A percentile compares a stretch with the other conserved stretches of the same genome.
These are phyloP conservation scores for Hypholoma fasciculare DNA, from an alignment of 768 basidiomycete species.

Conservation along the genomic window DNA sequence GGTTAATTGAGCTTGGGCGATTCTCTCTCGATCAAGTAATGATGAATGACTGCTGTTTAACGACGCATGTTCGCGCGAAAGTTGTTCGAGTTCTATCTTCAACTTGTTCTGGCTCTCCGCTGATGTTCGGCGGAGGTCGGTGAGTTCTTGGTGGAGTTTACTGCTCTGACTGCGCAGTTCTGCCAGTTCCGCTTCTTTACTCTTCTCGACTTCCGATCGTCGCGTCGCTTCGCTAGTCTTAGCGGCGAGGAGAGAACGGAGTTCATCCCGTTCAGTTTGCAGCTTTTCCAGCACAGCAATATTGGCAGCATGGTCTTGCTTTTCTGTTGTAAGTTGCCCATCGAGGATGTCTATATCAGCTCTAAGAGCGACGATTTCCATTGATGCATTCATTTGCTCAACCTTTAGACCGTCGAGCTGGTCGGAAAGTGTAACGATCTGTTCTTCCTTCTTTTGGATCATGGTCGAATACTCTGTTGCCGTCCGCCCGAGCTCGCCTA, in stretches of 20 bases:
- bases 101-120: constrained; percentile 72
- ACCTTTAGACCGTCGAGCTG: constrained; percentile 55
- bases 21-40: constrained; percentile 60
- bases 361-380: constrained; percentile 69
- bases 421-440: constrained; percentile 52
- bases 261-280: constrained; percentile 82
- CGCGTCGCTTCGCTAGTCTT: constrained; percentile 87
- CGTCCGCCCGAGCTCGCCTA: constrained; percentile 75
- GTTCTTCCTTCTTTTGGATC: constrained; percentile 77
- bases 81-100: constrained; percentile 71
- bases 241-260: constrained; percentile 80
- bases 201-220: constrained; percentile 80
- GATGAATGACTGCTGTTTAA: constrained; percentile 63
- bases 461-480: constrained; percentile 73
- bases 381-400: constrained; percentile 53
- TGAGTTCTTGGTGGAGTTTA: constrained; percentile 66
- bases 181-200: constrained; percentile 81
- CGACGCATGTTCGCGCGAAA: constrained; percentile 57
- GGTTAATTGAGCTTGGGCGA: constrained; percentile 48
- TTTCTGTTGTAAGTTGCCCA: constrained; percentile 61
- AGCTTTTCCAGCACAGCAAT: constrained; percentile 56
- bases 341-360: constrained; percentile 65
- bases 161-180: constrained; percentile 65
- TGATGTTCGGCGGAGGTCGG: constrained; percentile 58
- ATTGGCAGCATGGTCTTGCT: constrained; percentile 47